These are phyloP conservation scores for Raffaelea deltoideospora DNA, from an alignment of 2,329 filamentous ascomycete species.

Conservation along the genomic window DNA sequence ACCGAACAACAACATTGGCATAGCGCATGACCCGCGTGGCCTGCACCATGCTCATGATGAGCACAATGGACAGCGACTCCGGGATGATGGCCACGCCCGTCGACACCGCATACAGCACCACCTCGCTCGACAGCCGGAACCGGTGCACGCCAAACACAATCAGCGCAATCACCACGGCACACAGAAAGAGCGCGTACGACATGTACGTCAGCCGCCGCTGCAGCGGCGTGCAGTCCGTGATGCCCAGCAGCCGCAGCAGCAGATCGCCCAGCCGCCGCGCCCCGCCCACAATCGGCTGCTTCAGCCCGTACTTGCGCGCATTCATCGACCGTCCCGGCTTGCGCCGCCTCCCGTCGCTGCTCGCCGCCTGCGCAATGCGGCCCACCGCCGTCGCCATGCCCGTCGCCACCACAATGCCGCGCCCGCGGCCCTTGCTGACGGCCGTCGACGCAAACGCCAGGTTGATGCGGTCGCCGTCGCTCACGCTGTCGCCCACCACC, in stretches of 20 bases:
- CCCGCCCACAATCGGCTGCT: conserved; percentile 23
- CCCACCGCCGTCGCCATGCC: conserved; percentile 66
- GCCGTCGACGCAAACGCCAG: conserved; percentile 61
- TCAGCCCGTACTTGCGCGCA: conserved; percentile 24
- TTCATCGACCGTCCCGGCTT: conserved; percentile 29
- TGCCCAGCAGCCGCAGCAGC: conserved; percentile 35
- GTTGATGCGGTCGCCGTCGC: conserved; percentile 59
- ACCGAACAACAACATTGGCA: conserved; percentile 48
- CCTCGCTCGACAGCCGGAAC: conserved; percentile 38
- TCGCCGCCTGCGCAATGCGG: conserved; percentile 53
- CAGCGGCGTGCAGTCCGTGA: conserved; percentile 60
- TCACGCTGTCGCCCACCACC: conserved; percentile 32
- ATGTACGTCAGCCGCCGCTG: conserved; percentile 78
- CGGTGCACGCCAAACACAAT: conserved; percentile 46
- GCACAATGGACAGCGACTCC: conserved; percentile 51
- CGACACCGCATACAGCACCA: conserved; percentile 45
- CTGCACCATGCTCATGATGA: conserved; percentile 57
- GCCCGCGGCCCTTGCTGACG: conserved; percentile 57
- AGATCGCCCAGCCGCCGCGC: conserved; percentile 24
- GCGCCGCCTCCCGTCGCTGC: conserved; percentile 31
- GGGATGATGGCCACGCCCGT: conserved; percentile 50
- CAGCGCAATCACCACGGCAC: conserved; percentile 46
- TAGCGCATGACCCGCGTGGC: conserved; percentile 50
- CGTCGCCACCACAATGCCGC: conserved; percentile 56
- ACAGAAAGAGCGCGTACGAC: conserved; percentile 62